A percentile compares a stretch with the other conserved stretches of the same genome.
phyloP scores from a whole-genome alignment of 225 moss, liverwort and hornwort genomes.

The Asterella californica region DNA sequence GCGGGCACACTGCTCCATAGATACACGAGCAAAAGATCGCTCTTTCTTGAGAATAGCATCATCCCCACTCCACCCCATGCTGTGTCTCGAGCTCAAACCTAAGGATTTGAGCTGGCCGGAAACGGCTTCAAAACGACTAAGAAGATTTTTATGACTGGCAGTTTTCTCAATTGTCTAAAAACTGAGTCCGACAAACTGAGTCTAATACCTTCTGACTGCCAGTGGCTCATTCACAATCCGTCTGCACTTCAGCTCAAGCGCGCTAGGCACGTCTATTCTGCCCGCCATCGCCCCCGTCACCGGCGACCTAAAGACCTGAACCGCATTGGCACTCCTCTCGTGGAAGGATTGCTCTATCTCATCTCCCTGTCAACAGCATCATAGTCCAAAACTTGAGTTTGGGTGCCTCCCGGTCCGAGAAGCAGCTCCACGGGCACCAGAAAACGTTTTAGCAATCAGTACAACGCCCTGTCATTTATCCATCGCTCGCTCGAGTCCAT shows the following conservation, averaged over 20 bases:
- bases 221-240: not conserved
- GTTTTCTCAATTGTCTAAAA: not conserved
- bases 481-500: no score
- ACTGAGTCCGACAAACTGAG: no score
- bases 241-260: not conserved
- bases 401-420: not conserved
- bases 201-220: not conserved
- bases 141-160: not conserved
- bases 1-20: not conserved
- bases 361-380: not conserved
- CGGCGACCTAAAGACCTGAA: not conserved
- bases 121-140: not conserved
- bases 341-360: not conserved
- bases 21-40: not conserved
- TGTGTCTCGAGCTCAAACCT: not conserved
- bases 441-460: no score
- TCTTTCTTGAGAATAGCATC: constrained; percentile 1
- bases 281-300: not conserved
- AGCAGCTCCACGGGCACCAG: not conserved
- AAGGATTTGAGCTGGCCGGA: not conserved
- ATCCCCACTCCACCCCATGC: constrained; percentile 21
- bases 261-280: not conserved
- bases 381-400: not conserved
- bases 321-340: not conserved
- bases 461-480: no score